A percentile compares a stretch with the other conserved stretches of the same genome.
These are phyloP conservation scores for Kodamaea fukazawae DNA, from an alignment of 805 yeast genomes.

Conservation along the genomic window DNA sequence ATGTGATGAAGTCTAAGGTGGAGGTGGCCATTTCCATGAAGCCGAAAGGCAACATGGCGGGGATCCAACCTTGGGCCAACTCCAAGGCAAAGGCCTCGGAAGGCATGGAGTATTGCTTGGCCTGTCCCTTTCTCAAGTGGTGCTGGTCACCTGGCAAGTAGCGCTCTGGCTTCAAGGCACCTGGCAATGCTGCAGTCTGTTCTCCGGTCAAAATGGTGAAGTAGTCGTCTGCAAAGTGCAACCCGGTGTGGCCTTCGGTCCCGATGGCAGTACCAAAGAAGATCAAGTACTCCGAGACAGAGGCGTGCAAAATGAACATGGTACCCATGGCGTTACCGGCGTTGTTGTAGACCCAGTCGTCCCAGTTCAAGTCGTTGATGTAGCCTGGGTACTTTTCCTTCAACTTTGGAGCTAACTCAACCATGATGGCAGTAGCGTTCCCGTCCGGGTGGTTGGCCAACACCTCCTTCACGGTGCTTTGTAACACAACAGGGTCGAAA, in stretches of 20 bases:
- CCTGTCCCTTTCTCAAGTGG: conserved; percentile 67
- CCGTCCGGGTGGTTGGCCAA: conserved; percentile 53
- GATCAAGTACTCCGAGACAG: conserved; percentile 87
- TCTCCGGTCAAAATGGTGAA: conserved; percentile 85
- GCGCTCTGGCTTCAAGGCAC: conserved; percentile 61
- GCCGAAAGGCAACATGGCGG: conserved; percentile 97
- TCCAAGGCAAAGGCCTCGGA: conserved; percentile 84
- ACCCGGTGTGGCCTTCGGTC: conserved; percentile 94
- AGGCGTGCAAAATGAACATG: conserved; percentile 93
- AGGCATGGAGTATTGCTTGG: conserved; percentile 86
- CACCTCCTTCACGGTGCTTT: conserved; percentile 54
- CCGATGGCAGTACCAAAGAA: conserved; percentile 93
- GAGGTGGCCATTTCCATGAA: conserved; percentile 75
- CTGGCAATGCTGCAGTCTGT: conserved; percentile 69
- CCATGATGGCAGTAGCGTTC: conserved; percentile 60
- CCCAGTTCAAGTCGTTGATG: conserved; percentile 67
- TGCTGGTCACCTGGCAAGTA: conserved; percentile 87
- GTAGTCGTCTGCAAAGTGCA: conserved; percentile 96
- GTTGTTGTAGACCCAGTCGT: conserved; percentile 94
- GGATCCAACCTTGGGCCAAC: conserved; percentile 98
- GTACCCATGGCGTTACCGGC: conserved; percentile 99
- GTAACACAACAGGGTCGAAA: conserved; percentile 66
- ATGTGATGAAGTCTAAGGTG: conserved; percentile 73
- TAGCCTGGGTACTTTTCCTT: conserved; percentile 66
- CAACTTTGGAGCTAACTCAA: conserved; percentile 57